Percentiles rank a stretch among this genome's conserved stretches.
Evolutionary conservation across 805 yeast species (phyloP).

Genomic region (Candida suzukii): DNA sequence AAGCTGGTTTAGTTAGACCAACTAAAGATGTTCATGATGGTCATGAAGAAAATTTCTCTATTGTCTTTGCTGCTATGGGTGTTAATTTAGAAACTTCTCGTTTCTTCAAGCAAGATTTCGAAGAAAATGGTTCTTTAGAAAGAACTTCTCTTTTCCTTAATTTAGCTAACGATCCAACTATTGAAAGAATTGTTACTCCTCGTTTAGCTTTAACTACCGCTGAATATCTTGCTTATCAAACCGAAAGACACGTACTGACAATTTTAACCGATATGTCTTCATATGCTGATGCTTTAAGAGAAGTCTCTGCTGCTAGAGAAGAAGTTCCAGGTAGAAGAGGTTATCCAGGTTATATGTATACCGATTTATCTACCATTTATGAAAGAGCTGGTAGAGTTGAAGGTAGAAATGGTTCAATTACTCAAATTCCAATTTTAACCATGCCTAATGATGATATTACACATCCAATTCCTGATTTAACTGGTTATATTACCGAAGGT

Average conservation of each 20-base stretch:
- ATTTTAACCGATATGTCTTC: conserved; percentile 99
- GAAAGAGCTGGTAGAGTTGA: conserved; percentile 99
- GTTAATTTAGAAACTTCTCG: conserved; percentile 97
- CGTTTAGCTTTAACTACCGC: conserved; percentile 98
- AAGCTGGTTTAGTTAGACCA: conserved; percentile 98
- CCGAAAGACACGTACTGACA: conserved; percentile 97
- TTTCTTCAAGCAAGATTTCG: conserved; percentile 98
- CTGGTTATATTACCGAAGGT: conserved; percentile 99
- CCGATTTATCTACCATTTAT: conserved; percentile 97
- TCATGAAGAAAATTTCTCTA: conserved; percentile 98
- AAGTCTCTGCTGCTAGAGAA: conserved; percentile 99
- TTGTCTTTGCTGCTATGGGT: conserved; percentile 99
- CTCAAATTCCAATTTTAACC: conserved; percentile 97
- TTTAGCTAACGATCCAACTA: conserved; percentile 98
- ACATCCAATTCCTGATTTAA: conserved; percentile 99
- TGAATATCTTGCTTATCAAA: conserved; percentile 96
- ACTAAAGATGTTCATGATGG: conserved; percentile 99
- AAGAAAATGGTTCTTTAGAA: conserved; percentile 97
- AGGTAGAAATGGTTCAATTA: conserved; percentile 98
- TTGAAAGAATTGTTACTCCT: conserved; percentile 98
- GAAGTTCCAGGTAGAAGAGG: conserved; percentile 99
- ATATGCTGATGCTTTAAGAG: conserved; percentile 99
- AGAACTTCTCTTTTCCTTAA: conserved; percentile 95
- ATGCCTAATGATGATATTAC: conserved; percentile 99
- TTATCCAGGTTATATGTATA: conserved; percentile 99